Evolutionary conservation across 2,329 filamentous ascomycete genomes (phyloP), one percentile per base, ranked within the genome.

Genomic region (Colletotrichum sp.): DNA sequence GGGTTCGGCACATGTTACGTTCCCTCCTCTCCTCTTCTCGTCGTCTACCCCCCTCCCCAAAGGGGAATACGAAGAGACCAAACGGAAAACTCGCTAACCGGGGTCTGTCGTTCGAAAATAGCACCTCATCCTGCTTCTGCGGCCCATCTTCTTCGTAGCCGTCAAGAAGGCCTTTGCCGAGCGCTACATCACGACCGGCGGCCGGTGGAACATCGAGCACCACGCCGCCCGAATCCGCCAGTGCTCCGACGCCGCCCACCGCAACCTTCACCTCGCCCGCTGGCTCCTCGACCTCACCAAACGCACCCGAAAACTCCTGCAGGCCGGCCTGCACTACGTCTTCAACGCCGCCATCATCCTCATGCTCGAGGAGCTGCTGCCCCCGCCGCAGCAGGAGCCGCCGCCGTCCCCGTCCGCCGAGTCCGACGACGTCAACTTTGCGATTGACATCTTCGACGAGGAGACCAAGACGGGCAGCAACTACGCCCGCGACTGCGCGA

Each of bases 281-380:
- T 84, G 87, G 71, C 80, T 88, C 12, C 80, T 83, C 6, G 79
- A 82, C 28, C 79, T 86, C 7, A 85, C 84, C 60, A 80, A 82
- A 9, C 34, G 65, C 32, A 82, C 82, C 36, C 81, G 83, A 16
- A 88, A 86, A 77, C 83, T 88, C 4, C 83, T 88, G 10, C 85
- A 89, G 55, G 83, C 85, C 0, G 86, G 86, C 12, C 82, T 90
- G 66, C 88, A 90, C 80, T 85, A 87, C 78, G 84, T 89, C 52
- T 89, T 90, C 82, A 89, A 89, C 79, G 87, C 88, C 4, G 86
- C 88, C 71, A 83, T 89, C 49, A 84, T 89, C 21, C 83, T 90
- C 36, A 84, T 89, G 70, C 83, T 90, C 69, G 84, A 87, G 74
- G 84, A 87, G 75, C 83, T 89, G 28, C 81, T 88, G 4, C 83